phyloP scores from a whole-genome alignment of 495 filamentous ascomycete species.

The Penicillium bovifimosum region DNA sequence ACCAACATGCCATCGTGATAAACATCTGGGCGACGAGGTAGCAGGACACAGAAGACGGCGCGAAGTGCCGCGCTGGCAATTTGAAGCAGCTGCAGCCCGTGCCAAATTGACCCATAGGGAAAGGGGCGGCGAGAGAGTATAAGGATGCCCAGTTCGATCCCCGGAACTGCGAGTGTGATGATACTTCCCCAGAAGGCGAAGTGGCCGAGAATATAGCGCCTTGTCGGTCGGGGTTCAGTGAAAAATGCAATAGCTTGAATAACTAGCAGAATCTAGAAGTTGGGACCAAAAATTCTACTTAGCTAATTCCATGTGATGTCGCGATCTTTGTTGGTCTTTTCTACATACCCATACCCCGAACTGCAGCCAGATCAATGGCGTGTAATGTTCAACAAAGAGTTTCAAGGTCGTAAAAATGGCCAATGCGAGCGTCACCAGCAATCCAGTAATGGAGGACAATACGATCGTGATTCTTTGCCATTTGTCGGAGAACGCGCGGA shows the following conservation, averaged over 20 bases:
- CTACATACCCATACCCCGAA: conserved; percentile 35
- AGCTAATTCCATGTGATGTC: not conserved
- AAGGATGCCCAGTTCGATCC: conserved; percentile 16
- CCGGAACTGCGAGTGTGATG: conserved; percentile 12
- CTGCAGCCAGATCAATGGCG: conserved; percentile 29
- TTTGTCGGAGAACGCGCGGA: conserved; percentile 26
- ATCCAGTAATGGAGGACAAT: conserved; percentile 15
- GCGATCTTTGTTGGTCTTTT: not conserved
- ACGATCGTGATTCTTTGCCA: conserved; percentile 22
- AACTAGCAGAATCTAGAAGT: conserved; percentile 21
- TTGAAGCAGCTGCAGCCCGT: conserved; percentile 18
- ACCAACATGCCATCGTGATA: conserved; percentile 51
- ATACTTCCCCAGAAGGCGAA: conserved; percentile 30
- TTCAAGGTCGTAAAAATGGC: conserved; percentile 19
- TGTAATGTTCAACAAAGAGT: not conserved
- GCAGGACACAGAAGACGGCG: conserved; percentile 26
- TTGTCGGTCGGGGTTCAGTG: conserved; percentile 27
- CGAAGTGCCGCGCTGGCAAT: conserved; percentile 24
- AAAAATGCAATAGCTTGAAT: conserved; percentile 34
- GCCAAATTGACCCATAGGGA: conserved; percentile 6
- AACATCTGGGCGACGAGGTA: conserved; percentile 67
- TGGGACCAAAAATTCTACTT: not conserved
- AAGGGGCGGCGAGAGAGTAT: conserved; percentile 10
- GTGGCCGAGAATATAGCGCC: conserved; percentile 26
- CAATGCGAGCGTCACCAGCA: conserved; percentile 16